Evolutionary conservation across 2,329 filamentous ascomycete genomes (phyloP), one percentile per base, ranked within the genome.

Genomic region (Sphaerulina musiva): DNA sequence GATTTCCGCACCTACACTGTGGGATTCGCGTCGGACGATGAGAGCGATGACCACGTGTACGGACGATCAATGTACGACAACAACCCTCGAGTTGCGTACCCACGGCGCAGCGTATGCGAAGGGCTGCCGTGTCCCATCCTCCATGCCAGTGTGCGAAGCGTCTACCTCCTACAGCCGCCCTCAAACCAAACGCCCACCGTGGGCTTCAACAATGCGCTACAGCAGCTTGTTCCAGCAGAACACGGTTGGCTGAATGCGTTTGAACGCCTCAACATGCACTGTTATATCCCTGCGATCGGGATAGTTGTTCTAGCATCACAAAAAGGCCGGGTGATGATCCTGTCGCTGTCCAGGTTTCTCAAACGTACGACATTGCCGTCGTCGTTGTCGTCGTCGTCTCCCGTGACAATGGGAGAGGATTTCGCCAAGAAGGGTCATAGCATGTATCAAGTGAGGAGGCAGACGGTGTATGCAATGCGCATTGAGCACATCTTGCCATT

Each of bases 221-320:
- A 59, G 23, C 66, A 68, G 49, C 39, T 55, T 68, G 57, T 64
- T 49, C 47, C 62, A 67, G 51, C 59, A 59, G 34, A 65, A 60
- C 43, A 58, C 61, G 45, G 55, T 9, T 59, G 49, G 42, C 64
- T 71, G 58, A 57, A 61, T 54, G 61, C 66, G 26, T 69, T 72
- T 41, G 75, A 83, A 59, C 78, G 82, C 6, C 70, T 88, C 20
- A 84, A 79, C 69, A 82, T 87, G 76, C 70, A 82, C 38, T 72
- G 78, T 0, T 77, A 83, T 48, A 81, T 91, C 1, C 84, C 85
- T 0, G 83, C 87, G 61, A 73, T 93, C 1, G 84, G 78, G n/a
- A 73, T 90, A 11, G 78, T 90, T 7, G 74, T 88, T 2, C 72
- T 85, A 1, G 87, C 79, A 0, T 84, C 83, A 9, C 78, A 83